Conservation (phyloP, 2,329 filamentous ascomycete species). For the Lachnellula hyalina region DNA sequence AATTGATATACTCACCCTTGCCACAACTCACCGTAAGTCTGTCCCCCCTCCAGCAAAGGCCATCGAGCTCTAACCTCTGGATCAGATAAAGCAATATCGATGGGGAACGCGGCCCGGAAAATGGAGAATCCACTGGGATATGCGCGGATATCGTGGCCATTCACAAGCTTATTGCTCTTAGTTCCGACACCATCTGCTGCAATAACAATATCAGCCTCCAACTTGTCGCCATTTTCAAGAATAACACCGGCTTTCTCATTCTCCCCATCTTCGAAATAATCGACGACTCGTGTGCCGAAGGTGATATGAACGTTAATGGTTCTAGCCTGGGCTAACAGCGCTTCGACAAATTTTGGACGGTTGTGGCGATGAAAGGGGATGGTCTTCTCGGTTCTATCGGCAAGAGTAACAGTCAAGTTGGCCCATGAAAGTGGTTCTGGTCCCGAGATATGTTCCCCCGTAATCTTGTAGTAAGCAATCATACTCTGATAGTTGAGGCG, state of each 20-base stretch:
- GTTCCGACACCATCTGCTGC: conserved; percentile 35
- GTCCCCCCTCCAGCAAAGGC: not conserved
- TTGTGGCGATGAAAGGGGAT: conserved; percentile 42
- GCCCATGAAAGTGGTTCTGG: conserved; percentile 30
- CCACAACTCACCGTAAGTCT: not conserved
- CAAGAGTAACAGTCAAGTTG: not conserved
- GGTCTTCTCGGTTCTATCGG: not conserved
- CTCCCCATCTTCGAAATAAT: conserved; percentile 43
- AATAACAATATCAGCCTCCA: conserved; percentile 35
- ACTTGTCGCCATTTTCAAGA: conserved; percentile 40
- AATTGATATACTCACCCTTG: not conserved
- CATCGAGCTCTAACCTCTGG: conserved; percentile 26
- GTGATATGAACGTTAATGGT: conserved; percentile 47
- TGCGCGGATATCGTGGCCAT: conserved; percentile 34
- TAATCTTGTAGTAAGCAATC: conserved; percentile 26
- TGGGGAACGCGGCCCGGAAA: conserved; percentile 23
- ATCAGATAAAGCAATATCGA: not conserved
- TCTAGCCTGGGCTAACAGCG: conserved; percentile 45
- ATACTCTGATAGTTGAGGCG: conserved; percentile 39
- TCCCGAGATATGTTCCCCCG: conserved; percentile 39
- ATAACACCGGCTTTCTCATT: conserved; percentile 33
- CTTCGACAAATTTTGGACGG: conserved; percentile 47
- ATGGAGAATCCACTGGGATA: conserved; percentile 38
- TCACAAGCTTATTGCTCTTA: conserved; percentile 17
- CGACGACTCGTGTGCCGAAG: conserved; percentile 42